Conservation (phyloP, 441 rosid species). For the Jatropha podagrica region DNA sequence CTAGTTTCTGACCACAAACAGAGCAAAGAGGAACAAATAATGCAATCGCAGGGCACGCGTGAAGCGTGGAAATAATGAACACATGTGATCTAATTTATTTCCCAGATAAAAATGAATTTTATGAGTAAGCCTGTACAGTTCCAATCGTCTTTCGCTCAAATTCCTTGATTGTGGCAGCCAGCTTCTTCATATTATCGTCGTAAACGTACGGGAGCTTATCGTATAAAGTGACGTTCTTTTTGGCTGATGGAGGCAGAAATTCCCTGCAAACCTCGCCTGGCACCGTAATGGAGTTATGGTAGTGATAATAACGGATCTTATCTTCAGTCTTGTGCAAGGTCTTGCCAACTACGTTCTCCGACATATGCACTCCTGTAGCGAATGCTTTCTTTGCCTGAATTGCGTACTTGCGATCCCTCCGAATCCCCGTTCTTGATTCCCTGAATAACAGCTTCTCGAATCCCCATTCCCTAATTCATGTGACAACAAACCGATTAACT, state of each 20-base stretch:
- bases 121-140: constrained; percentile 19
- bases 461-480: constrained; percentile 70
- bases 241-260: constrained; percentile 48
- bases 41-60: background rate
- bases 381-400: constrained; percentile 78
- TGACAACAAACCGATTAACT: too few relatives aligned
- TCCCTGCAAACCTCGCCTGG: constrained; percentile 63
- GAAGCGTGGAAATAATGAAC: background rate
- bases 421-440: constrained; percentile 58
- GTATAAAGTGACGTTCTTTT: constrained; percentile 45
- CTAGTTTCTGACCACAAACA: too few relatives aligned
- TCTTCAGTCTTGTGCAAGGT: constrained; percentile 72
- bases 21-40: background rate
- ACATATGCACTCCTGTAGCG: constrained; percentile 89
- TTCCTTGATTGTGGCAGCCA: constrained; percentile 47
- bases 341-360: constrained; percentile 68
- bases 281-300: constrained; percentile 63
- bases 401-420: constrained; percentile 81
- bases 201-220: constrained; percentile 62
- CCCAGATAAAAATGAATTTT: background rate
- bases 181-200: constrained; percentile 72
- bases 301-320: constrained; percentile 72
- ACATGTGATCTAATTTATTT: constrained; percentile 4
- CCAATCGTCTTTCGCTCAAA: constrained; percentile 59
- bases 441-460: constrained; percentile 74